Evolutionary conservation across 2,329 filamentous ascomycete species (phyloP).

Genomic region (Fusarium multiceps): DNA sequence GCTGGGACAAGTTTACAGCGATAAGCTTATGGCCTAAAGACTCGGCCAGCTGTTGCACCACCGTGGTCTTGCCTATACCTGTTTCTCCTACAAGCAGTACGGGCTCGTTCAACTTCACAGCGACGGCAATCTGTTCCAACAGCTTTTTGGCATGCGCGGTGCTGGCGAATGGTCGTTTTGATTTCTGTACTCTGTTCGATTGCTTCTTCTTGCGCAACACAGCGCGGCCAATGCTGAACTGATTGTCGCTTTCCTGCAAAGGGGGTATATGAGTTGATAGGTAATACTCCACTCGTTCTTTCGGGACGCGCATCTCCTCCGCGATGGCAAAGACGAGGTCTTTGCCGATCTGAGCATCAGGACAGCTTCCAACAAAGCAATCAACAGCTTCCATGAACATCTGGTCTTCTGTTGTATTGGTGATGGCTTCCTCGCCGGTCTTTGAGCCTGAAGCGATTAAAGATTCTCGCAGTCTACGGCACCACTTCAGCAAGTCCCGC

Average conservation of each 20-base stretch:
- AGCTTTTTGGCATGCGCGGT: slow-evolving; percentile 86
- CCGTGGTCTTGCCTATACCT: slow-evolving; percentile 97
- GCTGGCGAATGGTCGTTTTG: slow-evolving; percentile 81
- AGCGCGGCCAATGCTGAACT: slow-evolving; percentile 74
- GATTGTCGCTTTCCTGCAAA: slow-evolving; percentile 69
- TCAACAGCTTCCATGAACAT: slow-evolving; percentile 96
- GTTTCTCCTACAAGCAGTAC: slow-evolving; percentile 97
- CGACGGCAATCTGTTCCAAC: slow-evolving; percentile 87
- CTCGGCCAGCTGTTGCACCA: slow-evolving; percentile 90
- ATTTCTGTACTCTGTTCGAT: slow-evolving; percentile 62
- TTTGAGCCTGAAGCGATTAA: slow-evolving; percentile 70
- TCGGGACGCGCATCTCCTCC: slow-evolving; percentile 86
- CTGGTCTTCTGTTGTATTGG: slow-evolving; percentile 77
- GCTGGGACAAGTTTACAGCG: slow-evolving; percentile 95
- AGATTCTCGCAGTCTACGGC: slow-evolving; percentile 76
- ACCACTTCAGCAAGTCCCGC: slow-evolving; percentile 92
- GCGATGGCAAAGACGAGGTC: slow-evolving; percentile 77
- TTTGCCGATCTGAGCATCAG: slow-evolving; percentile 70
- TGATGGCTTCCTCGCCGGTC: slow-evolving; percentile 75
- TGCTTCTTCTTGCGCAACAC: slow-evolving; percentile 68
- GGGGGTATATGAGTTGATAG: slow-evolving; percentile 77
- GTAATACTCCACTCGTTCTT: slow-evolving; percentile 82
- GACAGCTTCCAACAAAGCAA: slow-evolving; percentile 87
- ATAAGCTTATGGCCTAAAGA: slow-evolving; percentile 87
- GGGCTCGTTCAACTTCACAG: slow-evolving; percentile 86